Evolutionary conservation across 371 early-diverging fungal species (phyloP).

Genomic region (Coemansia sp.): DNA sequence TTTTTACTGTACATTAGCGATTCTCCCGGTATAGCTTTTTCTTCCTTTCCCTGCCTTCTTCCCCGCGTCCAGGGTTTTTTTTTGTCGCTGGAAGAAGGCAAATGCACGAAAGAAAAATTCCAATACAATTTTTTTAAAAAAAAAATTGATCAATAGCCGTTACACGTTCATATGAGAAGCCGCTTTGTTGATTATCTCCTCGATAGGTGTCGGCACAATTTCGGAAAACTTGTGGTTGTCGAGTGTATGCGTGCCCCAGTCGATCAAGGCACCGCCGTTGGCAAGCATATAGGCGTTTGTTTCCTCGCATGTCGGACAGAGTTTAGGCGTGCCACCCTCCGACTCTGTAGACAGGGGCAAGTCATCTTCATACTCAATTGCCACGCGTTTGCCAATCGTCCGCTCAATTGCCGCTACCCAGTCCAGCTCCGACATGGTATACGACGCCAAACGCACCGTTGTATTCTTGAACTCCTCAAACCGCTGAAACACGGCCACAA

Average conservation of each 20-base stretch:
- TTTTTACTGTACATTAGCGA: conserved; percentile 24
- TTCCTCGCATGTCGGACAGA: background rate
- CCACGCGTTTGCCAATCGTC: background rate
- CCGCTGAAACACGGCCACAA: background rate
- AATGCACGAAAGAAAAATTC: conserved; percentile 26
- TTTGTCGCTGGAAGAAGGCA: background rate
- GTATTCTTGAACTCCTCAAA: background rate
- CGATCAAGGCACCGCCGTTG: background rate
- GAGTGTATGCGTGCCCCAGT: background rate
- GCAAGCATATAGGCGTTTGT: background rate
- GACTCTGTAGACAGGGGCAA: background rate
- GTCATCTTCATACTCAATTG: background rate
- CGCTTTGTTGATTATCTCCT: background rate
- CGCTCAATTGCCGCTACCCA: background rate
- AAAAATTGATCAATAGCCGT: background rate
- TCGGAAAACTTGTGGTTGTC: background rate
- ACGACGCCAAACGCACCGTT: background rate
- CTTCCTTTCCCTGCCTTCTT: conserved; percentile 14
- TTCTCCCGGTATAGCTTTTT: conserved; percentile 14
- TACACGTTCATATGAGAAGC: background rate
- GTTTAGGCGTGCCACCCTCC: background rate
- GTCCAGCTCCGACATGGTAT: conserved; percentile 2
- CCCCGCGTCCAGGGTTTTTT: background rate
- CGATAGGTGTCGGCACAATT: background rate
- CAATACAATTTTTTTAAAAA: background rate